Evolutionary conservation across 208 protist genomes (phyloP).

Genomic region (Acanthamoeba castellanii): DNA sequence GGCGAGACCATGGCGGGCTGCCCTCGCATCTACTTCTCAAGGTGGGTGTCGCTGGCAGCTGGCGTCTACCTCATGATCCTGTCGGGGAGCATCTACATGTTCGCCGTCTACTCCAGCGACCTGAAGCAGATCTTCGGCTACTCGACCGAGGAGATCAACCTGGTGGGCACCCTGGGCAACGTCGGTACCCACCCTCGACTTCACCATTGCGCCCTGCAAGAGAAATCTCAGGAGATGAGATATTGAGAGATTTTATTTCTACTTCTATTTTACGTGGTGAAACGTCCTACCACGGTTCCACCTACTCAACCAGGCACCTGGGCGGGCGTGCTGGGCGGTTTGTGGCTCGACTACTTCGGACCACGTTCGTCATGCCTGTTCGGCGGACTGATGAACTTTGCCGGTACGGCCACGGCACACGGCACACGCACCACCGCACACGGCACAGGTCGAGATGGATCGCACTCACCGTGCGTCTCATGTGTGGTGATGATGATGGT

Average conservation of each 20-base stretch:
- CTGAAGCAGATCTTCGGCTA: conserved; percentile 53
- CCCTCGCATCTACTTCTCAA: neutral
- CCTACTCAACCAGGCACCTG: neutral
- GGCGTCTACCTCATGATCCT: conserved; percentile 38
- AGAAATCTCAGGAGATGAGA: neutral
- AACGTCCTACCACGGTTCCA: neutral
- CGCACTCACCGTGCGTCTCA: neutral
- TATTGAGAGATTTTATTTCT: neutral
- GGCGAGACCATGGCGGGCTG: neutral
- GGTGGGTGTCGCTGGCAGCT: conserved; percentile 23
- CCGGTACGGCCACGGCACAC: neutral
- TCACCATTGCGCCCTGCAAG: neutral
- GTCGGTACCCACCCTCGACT: neutral
- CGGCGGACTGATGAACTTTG: neutral
- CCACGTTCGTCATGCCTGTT: neutral
- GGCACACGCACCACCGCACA: neutral
- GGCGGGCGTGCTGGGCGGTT: conserved; percentile 1
- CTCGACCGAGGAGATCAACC: conserved; percentile 43
- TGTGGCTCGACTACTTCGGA: conserved; percentile 38
- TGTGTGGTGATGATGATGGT: no score
- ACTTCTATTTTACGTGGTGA: neutral
- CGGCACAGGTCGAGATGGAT: neutral
- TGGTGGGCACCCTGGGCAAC: conserved; percentile 12
- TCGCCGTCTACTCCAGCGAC: conserved; percentile 39
- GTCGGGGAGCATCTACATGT: conserved; percentile 32